phyloP scores from a whole-genome alignment of 148 eudicot genomes.

The Spergularia marina region DNA sequence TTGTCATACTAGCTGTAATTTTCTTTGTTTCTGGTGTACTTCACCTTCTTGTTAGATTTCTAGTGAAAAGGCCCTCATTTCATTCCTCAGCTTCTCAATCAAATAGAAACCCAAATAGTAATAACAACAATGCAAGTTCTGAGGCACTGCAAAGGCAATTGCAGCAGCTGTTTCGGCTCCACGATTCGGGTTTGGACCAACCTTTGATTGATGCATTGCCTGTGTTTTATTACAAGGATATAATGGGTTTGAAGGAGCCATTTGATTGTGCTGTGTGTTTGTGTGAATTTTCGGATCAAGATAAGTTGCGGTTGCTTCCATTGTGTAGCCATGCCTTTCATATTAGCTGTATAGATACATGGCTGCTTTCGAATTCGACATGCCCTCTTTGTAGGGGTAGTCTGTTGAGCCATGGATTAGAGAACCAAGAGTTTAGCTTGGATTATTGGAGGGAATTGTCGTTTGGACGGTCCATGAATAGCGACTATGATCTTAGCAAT shows the following conservation, averaged over 20 bases:
- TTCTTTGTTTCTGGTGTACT: slow-evolving; percentile 52
- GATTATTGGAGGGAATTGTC: slow-evolving; percentile 35
- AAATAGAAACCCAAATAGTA: slow-evolving; percentile 33
- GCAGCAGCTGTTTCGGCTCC: slow-evolving; percentile 47
- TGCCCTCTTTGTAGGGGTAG: slow-evolving; percentile 58
- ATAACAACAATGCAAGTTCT: slow-evolving; percentile 22
- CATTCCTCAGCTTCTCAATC: slow-evolving; percentile 37
- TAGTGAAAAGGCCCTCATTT: slow-evolving; percentile 45
- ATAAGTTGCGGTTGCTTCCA: slow-evolving; percentile 46
- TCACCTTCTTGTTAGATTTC: slow-evolving; percentile 45
- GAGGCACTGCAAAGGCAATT: slow-evolving; percentile 53
- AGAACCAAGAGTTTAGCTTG: slow-evolving; percentile 31
- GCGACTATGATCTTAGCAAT: slow-evolving; percentile 17
- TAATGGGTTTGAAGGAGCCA: slow-evolving; percentile 43
- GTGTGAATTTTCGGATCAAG: slow-evolving; percentile 39
- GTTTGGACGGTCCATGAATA: slow-evolving; percentile 25
- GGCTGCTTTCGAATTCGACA: slow-evolving; percentile 52
- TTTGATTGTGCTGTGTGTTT: slow-evolving; percentile 58
- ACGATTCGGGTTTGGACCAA: slow-evolving; percentile 57
- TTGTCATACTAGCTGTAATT: slow-evolving; percentile 43
- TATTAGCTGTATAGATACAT: slow-evolving; percentile 47
- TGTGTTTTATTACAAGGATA: slow-evolving; percentile 39
- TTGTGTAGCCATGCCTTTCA: slow-evolving; percentile 57
- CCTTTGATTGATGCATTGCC: slow-evolving; percentile 46
- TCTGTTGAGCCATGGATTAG: slow-evolving; percentile 29